Evolutionary conservation across 495 filamentous ascomycete genomes (phyloP).

Genomic region (Acidomyces sp.): DNA sequence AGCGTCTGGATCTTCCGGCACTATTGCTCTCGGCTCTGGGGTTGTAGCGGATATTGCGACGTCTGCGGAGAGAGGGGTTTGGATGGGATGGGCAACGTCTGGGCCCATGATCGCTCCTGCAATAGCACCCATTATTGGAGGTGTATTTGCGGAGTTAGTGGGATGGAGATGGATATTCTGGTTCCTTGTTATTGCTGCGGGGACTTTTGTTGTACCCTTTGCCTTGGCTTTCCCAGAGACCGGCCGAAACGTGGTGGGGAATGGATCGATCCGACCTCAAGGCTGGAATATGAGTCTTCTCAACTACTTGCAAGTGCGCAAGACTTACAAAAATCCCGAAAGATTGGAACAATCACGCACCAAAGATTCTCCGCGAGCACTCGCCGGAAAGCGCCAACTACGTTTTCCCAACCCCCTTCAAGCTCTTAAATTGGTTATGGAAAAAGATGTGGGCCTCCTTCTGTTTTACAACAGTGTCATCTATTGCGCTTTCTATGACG

Average conservation of each 20-base stretch:
- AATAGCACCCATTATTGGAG: conserved; percentile 24
- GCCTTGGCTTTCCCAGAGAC: conserved; percentile 22
- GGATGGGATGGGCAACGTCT: conserved; percentile 27
- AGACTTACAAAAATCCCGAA: conserved; percentile 16
- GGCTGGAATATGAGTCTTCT: conserved; percentile 31
- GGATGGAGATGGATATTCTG: conserved; percentile 28
- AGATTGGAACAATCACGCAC: conserved; percentile 19
- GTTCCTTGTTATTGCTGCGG: conserved; percentile 24
- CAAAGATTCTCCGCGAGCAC: conserved; percentile 11
- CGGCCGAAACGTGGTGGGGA: conserved; percentile 24
- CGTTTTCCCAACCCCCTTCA: conserved; percentile 58
- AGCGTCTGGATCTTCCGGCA: conserved; percentile 21
- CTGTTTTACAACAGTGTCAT: conserved; percentile 44
- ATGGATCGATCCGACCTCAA: conserved; percentile 32
- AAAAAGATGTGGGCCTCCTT: conserved; percentile 51
- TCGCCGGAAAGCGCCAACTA: conserved; percentile 37
- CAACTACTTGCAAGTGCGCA: conserved; percentile 24
- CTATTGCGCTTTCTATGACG: conserved; percentile 43
- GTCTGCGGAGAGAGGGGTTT: conserved; percentile 27
- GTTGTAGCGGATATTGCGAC: conserved; percentile 31
- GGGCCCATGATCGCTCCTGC: conserved; percentile 25
- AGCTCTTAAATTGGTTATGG: conserved; percentile 48
- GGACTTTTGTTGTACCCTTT: conserved; percentile 29
- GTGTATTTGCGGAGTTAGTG: conserved; percentile 24
- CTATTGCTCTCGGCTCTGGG: conserved; percentile 26